A percentile compares a stretch with the other conserved stretches of the same genome.
Evolutionary conservation across 768 basidiomycete genomes (phyloP).

Genomic region (Podaxis pistillaris): DNA sequence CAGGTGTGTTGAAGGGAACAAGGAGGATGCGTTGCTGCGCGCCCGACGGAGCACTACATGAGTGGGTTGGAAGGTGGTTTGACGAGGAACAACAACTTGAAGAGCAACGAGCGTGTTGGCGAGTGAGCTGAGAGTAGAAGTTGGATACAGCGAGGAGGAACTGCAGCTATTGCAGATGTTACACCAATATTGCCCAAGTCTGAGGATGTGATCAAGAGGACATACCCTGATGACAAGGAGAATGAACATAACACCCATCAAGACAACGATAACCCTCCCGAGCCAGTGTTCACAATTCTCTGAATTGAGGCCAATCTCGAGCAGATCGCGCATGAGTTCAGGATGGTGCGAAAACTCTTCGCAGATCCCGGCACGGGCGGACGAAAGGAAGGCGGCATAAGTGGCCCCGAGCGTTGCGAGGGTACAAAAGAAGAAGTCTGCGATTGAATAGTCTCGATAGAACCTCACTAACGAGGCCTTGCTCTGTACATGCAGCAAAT

Average conservation of each 20-base stretch:
- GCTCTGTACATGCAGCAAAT: constrained; percentile 36
- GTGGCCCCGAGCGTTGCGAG: constrained; percentile 54
- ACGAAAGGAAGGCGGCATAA: constrained; percentile 56
- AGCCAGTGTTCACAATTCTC: constrained; percentile 85
- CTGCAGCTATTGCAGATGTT: constrained; percentile 51
- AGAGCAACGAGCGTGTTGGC: constrained; percentile 29
- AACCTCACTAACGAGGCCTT: constrained; percentile 68
- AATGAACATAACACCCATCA: constrained; percentile 57
- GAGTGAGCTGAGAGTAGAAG: constrained; percentile 55
- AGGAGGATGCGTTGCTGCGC: constrained; percentile 63
- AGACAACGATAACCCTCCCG: constrained; percentile 59
- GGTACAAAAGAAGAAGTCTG: constrained; percentile 71
- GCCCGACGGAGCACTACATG: constrained; percentile 21
- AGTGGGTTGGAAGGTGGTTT: constrained; percentile 18
- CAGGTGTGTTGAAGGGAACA: constrained; percentile 37
- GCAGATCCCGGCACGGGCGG: constrained; percentile 61
- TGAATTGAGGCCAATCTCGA: constrained; percentile 68
- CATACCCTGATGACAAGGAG: constrained; percentile 67
- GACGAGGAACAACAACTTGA: constrained; percentile 17
- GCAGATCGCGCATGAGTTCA: constrained; percentile 67
- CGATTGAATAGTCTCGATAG: constrained; percentile 80
- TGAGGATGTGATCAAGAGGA: constrained; percentile 15
- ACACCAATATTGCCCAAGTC: constrained; percentile 3
- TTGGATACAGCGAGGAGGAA: constrained; percentile 72
- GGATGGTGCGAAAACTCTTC: constrained; percentile 76